These are phyloP conservation scores for Pythium myriotylum DNA, from an alignment of 352 stramenopile genomes.

Conservation along the genomic window DNA sequence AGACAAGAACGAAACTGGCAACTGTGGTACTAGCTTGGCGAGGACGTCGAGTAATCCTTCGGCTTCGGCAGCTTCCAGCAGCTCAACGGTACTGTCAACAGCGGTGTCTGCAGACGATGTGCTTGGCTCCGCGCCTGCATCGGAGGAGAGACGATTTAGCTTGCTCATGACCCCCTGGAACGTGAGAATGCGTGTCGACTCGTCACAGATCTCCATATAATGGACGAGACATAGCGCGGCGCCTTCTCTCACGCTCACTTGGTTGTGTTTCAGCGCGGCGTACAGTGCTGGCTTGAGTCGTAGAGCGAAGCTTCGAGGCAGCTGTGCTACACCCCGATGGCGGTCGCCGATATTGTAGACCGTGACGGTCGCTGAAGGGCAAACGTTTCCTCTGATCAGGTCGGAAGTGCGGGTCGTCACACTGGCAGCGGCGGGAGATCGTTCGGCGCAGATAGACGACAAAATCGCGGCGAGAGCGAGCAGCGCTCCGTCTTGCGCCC, in stretches of 20 bases:
- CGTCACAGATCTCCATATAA: conserved; percentile 54
- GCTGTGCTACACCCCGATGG: conserved; percentile 10
- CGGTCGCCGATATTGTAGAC: conserved; percentile 36
- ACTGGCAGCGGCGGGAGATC: neutral
- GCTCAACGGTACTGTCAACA: conserved; percentile 13
- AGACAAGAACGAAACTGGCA: conserved; percentile 53
- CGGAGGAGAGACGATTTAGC: conserved; percentile 58
- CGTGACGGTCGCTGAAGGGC: neutral
- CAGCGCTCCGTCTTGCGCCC: conserved; percentile 52
- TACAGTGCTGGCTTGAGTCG: conserved; percentile 62
- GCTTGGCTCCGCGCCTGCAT: neutral
- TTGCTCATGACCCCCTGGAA: conserved; percentile 84
- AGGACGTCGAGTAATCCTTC: conserved; percentile 72
- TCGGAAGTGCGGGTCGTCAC: neutral
- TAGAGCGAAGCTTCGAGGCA: conserved; percentile 20
- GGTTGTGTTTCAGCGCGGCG: conserved; percentile 51
- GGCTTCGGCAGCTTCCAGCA: conserved; percentile 56
- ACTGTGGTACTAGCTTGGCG: conserved; percentile 39
- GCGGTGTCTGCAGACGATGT: neutral
- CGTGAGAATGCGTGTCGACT: conserved; percentile 47
- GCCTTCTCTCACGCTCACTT: conserved; percentile 57
- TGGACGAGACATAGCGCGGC: conserved; percentile 50
- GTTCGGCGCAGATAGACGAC: conserved; percentile 31
- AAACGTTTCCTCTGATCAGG: conserved; percentile 1
- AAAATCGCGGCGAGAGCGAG: conserved; percentile 42